phyloP scores from a whole-genome alignment of 1,284 basidiomycete genomes.

The Tilletia caries region DNA sequence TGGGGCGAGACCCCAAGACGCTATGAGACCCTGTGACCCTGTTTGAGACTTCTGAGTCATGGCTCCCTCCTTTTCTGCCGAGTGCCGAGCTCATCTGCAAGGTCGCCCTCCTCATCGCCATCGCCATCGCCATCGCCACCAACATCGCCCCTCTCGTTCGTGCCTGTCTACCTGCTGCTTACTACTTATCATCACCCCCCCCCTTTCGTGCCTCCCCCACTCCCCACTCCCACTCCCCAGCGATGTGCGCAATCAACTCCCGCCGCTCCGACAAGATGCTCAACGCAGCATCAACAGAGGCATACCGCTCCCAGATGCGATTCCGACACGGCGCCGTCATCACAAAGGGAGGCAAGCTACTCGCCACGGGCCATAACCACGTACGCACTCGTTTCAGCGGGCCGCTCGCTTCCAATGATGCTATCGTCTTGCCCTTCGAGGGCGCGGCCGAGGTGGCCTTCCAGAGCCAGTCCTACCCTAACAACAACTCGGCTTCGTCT shows the following conservation, averaged over 20 bases:
- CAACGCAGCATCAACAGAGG: conserved; percentile 28
- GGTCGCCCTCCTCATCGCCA: neutral
- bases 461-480: too few relatives aligned
- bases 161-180: too few relatives aligned
- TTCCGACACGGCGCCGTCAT: conserved; percentile 27
- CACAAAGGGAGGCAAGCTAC: conserved; percentile 29
- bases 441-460: too few relatives aligned
- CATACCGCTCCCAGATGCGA: conserved; percentile 24
- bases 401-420: conserved; percentile 10
- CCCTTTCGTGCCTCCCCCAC: neutral
- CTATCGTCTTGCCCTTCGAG: conserved; percentile 6
- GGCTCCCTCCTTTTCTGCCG: too few relatives aligned
- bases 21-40: too few relatives aligned
- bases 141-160: too few relatives aligned
- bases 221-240: neutral
- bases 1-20: too few relatives aligned
- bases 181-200: neutral
- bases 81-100: too few relatives aligned
- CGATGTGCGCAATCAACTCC: conserved; percentile 12
- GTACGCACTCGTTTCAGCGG: conserved; percentile 25
- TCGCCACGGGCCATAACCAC: conserved; percentile 26
- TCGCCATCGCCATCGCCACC: neutral
- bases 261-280: conserved; percentile 24
- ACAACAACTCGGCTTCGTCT: neutral
- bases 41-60: too few relatives aligned